phyloP scores from a whole-genome alignment of 345 rosid species.

The Citrus australasica region DNA sequence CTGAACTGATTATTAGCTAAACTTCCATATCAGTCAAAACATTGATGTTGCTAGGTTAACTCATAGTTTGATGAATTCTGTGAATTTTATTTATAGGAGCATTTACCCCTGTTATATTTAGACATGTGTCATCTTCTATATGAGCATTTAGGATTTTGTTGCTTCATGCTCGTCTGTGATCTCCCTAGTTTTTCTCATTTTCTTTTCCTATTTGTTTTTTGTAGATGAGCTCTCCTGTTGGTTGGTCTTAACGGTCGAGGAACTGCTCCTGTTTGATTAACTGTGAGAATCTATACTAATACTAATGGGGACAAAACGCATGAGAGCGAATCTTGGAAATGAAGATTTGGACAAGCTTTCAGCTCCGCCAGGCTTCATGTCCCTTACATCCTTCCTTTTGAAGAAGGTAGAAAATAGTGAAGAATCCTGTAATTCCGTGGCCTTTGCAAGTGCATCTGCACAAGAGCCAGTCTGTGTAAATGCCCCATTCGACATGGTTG shows the following conservation, averaged over 20 bases:
- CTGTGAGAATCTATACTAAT: background rate
- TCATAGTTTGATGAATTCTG: background rate
- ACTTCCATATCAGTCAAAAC: background rate
- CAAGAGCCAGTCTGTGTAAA: background rate
- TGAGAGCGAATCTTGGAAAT: background rate
- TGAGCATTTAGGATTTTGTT: background rate
- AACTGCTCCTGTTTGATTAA: background rate
- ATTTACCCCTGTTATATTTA: background rate
- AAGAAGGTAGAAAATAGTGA: conserved; percentile 27
- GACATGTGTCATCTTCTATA: background rate
- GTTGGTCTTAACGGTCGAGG: background rate
- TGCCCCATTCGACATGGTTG: conserved; percentile 2
- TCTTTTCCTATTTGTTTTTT: background rate
- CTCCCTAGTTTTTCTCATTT: background rate
- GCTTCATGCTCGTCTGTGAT: background rate
- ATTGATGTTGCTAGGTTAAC: background rate
- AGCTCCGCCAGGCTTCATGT: conserved; percentile 41
- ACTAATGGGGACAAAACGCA: conserved; percentile 19
- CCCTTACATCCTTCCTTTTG: conserved; percentile 41
- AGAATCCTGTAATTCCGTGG: conserved; percentile 1
- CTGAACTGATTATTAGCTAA: background rate
- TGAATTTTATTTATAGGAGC: background rate
- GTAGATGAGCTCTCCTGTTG: background rate
- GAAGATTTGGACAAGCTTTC: conserved; percentile 7
- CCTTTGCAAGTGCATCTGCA: background rate